Conservation (phyloP, 2,329 filamentous ascomycete species). For the Aspergillus sp. region DNA sequence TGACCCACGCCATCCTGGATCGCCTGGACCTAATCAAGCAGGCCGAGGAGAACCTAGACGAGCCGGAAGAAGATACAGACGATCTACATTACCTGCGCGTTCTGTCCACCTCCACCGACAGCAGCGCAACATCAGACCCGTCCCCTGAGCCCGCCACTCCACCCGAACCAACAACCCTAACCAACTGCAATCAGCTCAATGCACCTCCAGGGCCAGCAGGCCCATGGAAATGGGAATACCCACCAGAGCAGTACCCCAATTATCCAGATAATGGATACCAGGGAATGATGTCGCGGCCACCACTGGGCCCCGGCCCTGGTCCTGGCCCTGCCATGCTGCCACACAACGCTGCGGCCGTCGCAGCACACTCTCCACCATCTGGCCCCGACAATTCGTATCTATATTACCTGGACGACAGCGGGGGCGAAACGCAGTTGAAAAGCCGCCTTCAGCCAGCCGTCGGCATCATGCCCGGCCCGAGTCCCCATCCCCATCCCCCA, state of each 20-base stretch:
- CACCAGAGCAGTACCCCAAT: conserved; percentile 11
- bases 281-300: conserved; percentile 12
- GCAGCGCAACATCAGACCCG: conserved; percentile 28
- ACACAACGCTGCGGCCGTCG: no score
- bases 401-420: conserved; percentile 15
- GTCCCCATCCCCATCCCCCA: conserved; percentile 9
- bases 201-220: conserved; percentile 9
- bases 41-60: conserved; percentile 31
- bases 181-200: conserved; percentile 8
- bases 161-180: conserved; percentile 12
- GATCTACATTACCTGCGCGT: conserved; percentile 28
- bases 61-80: conserved; percentile 26
- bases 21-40: conserved; percentile 35
- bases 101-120: conserved; percentile 27
- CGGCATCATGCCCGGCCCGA: conserved; percentile 9
- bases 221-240: conserved; percentile 23
- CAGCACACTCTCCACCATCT: background rate
- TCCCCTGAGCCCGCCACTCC: conserved; percentile 29
- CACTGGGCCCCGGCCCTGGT: conserved; percentile 9
- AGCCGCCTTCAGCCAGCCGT: conserved; percentile 10
- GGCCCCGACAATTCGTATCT: conserved; percentile 13
- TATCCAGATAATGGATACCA: conserved; percentile 15
- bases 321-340: conserved; percentile 6
- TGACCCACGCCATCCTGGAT: conserved; percentile 36
- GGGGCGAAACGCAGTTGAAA: conserved; percentile 7